These are phyloP conservation scores for Neurospora discreta DNA, from an alignment of 495 filamentous ascomycete species.

Conservation along the genomic window DNA sequence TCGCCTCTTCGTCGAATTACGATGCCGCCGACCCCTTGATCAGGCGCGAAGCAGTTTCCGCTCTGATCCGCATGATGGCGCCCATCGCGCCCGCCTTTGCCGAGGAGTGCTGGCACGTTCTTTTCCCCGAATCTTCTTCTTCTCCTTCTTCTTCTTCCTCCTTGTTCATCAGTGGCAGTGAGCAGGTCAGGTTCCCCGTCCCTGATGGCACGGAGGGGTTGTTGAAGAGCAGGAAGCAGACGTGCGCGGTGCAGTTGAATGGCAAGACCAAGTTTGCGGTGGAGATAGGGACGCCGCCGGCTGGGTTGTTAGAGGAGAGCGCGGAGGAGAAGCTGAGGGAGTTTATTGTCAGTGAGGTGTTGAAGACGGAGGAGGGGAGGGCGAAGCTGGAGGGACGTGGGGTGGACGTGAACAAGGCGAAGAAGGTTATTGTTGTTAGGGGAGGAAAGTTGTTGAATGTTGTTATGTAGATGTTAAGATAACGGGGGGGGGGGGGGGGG, in stretches of 20 bases:
- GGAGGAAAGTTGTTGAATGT: slow-evolving; percentile 48
- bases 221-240: slow-evolving; percentile 24
- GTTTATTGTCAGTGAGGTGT: slow-evolving; percentile 45
- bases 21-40: slow-evolving; percentile 13
- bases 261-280: slow-evolving; percentile 58
- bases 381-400: slow-evolving; percentile 30
- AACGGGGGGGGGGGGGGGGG: neutral
- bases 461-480: slow-evolving; percentile 29
- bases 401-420: slow-evolving; percentile 29
- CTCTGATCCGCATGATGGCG: slow-evolving; percentile 58
- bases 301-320: slow-evolving; percentile 18
- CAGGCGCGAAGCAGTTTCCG: slow-evolving; percentile 22
- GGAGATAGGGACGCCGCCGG: slow-evolving; percentile 38
- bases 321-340: slow-evolving; percentile 28
- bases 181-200: slow-evolving; percentile 36
- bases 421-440: slow-evolving; percentile 39
- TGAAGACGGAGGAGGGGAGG: slow-evolving; percentile 31
- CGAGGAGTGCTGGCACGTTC: slow-evolving; percentile 65
- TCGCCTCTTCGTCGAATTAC: slow-evolving; percentile 23
- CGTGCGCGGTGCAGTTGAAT: slow-evolving; percentile 62
- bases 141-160: slow-evolving; percentile 9
- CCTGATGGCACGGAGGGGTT: slow-evolving; percentile 36
- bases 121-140: slow-evolving; percentile 24
- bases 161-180: too few relatives aligned
- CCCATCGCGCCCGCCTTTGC: slow-evolving; percentile 68